A percentile compares a stretch with the other conserved stretches of the same genome.
Conservation (phyloP, 1,139 yeast genomes). For the Entelexis sorbosivorans region DNA sequence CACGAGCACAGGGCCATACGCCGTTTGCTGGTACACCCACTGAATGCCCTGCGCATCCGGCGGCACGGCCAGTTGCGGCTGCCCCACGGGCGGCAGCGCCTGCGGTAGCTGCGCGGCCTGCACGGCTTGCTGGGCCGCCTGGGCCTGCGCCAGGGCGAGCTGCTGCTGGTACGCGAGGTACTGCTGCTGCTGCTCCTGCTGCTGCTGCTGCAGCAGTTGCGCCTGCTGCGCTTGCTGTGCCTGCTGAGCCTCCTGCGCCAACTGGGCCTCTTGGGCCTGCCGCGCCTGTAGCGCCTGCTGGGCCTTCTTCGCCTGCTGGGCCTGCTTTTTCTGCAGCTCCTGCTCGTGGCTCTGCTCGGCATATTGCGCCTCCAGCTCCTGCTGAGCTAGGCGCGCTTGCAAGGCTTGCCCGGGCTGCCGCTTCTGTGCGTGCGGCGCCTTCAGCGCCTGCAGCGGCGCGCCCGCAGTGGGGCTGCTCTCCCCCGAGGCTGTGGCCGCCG, state of each 20-base stretch:
- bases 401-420: neutral
- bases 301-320: neutral
- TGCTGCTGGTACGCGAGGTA: constrained; percentile 5
- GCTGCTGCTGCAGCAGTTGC: neutral
- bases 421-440: neutral
- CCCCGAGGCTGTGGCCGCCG: neutral
- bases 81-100: neutral
- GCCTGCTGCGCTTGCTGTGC: neutral
- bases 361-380: neutral
- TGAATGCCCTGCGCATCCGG: constrained; percentile 6
- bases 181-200: neutral
- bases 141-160: constrained; percentile 10
- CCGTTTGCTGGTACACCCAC: constrained; percentile 18
- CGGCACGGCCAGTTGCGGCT: neutral
- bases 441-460: neutral
- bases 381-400: neutral
- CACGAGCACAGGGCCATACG: constrained; percentile 18
- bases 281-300: neutral
- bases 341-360: neutral
- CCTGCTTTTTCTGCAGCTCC: neutral
- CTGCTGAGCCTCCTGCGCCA: neutral
- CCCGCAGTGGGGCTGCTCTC: neutral
- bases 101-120: neutral
- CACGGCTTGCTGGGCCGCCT: neutral
- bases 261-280: neutral